Percentiles rank a stretch among this genome's conserved stretches.
phyloP scores from a whole-genome alignment of 2,329 filamentous ascomycete species.

The Fusarium sp. region DNA sequence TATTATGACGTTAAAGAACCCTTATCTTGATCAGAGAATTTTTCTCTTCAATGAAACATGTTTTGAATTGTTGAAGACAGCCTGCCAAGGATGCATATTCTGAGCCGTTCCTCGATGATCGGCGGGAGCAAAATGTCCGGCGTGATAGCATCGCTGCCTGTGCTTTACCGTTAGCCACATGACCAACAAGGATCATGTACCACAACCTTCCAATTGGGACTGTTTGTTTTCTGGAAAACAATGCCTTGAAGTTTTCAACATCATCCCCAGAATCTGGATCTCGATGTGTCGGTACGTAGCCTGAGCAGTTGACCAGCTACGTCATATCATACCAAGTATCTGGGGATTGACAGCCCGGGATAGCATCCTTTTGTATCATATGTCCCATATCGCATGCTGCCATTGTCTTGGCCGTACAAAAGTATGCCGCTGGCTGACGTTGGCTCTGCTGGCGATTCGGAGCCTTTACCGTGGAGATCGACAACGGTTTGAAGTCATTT shows the following conservation, averaged over 20 bases:
- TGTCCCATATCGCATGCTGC: slow-evolving; percentile 7
- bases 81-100: not conserved
- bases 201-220: not conserved
- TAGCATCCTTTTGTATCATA: slow-evolving; percentile 26
- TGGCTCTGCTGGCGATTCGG: not conserved
- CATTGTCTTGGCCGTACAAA: slow-evolving; percentile 2
- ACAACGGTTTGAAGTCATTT: slow-evolving; percentile 27
- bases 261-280: slow-evolving; percentile 13
- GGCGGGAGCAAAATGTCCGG: slow-evolving; percentile 35
- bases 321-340: slow-evolving; percentile 32
- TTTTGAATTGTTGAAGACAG: not conserved
- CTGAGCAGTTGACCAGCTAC: slow-evolving; percentile 13
- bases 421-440: not conserved
- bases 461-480: slow-evolving; percentile 13
- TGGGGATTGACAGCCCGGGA: slow-evolving; percentile 15
- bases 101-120: not conserved
- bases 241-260: slow-evolving; percentile 15
- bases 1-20: slow-evolving; percentile 29
- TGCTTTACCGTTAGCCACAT: slow-evolving; percentile 2
- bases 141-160: not conserved
- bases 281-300: slow-evolving; percentile 19
- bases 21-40: not conserved
- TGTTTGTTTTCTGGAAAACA: slow-evolving; percentile 13
- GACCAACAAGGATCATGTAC: slow-evolving; percentile 8
- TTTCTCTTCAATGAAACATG: not conserved